Percentiles rank a stretch among this genome's conserved stretches.
Conservation (phyloP, 2,329 filamentous ascomycete genomes). For the Hypoxylon sp. region DNA sequence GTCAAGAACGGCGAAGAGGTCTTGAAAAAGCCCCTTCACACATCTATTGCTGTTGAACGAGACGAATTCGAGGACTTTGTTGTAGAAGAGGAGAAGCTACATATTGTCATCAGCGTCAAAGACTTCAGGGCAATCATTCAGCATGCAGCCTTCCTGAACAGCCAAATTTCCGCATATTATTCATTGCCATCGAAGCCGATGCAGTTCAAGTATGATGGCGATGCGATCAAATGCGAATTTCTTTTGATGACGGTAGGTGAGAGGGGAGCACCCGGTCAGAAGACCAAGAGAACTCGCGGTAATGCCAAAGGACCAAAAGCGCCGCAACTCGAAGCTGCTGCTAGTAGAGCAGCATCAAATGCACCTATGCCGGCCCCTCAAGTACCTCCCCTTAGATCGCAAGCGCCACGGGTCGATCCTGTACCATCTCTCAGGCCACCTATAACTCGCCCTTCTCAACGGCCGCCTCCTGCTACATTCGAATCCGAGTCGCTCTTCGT, state of each 20-base stretch:
- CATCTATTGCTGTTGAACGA: slow-evolving; percentile 81
- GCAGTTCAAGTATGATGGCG: slow-evolving; percentile 78
- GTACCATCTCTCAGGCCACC: slow-evolving; percentile 57
- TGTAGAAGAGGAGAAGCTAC: slow-evolving; percentile 77
- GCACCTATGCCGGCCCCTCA: slow-evolving; percentile 53
- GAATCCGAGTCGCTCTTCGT: slow-evolving; percentile 80
- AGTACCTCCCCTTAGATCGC: slow-evolving; percentile 56
- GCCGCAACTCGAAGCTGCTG: slow-evolving; percentile 64
- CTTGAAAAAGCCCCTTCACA: slow-evolving; percentile 84
- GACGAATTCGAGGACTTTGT: slow-evolving; percentile 83
- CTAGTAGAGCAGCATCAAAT: slow-evolving; percentile 60
- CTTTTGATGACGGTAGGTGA: slow-evolving; percentile 87
- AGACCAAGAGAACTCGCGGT: slow-evolving; percentile 60
- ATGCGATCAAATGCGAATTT: slow-evolving; percentile 80
- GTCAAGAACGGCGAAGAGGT: slow-evolving; percentile 81
- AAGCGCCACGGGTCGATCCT: slow-evolving; percentile 57
- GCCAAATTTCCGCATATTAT: slow-evolving; percentile 77
- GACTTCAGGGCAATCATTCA: slow-evolving; percentile 85
- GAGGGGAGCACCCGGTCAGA: slow-evolving; percentile 64
- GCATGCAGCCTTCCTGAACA: slow-evolving; percentile 78
- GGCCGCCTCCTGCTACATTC: slow-evolving; percentile 69
- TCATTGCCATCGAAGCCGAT: slow-evolving; percentile 79
- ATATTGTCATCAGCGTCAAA: slow-evolving; percentile 85
- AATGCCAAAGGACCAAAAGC: slow-evolving; percentile 59
- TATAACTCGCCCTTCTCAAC: slow-evolving; percentile 64